Evolutionary conservation across 1,139 yeast species (phyloP), one percentile per base, ranked within the genome.

Genomic region (Magnusiomyces paraingens): DNA sequence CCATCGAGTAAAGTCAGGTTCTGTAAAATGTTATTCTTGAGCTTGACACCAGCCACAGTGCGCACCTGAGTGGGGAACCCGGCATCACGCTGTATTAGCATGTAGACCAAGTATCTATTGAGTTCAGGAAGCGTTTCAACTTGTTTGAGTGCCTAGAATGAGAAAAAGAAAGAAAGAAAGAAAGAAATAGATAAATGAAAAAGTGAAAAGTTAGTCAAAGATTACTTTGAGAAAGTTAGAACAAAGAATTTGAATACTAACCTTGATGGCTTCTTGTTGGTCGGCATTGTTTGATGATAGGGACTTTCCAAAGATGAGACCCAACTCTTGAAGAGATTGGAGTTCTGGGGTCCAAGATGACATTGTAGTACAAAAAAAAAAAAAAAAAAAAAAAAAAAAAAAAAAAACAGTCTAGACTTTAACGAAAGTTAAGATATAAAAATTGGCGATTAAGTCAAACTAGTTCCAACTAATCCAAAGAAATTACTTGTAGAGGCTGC

Each of bases 31-130:
- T 81, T 79, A 69, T 91, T 91, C 68, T 93, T 93, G 66, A 93
- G 77, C 64, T 84, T 77, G 57, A 91, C 73, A 14, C 98, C 99
- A 1, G 97, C 93, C 0, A 96, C 84, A 0, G 96, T 96, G 55
- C 97, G 77, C 32, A 86, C 78, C 49, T 84, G 84, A 5, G 44
- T 20, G 18, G 41, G 39, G 11, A 50, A 46, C 6, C 26, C 22
- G 2, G 81, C 70, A 15, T 73, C 67, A 20, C 79, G 84, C 55
- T 77, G 73, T 42, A 87, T 80, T 49, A 93, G 74, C 51, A 91
- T 77, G 63, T 79, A 81, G 44, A 88, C 77, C 44, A 93, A 74
- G 68, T 91, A 93, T 68, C 86, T 88, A 62, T 84, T 86, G 61
- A 87, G 79, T 66, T 88, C 94, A 1, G 87, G 83, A 64, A 86